Conservation (phyloP, 495 filamentous ascomycete species). For the Penicillium egyptiacum region DNA sequence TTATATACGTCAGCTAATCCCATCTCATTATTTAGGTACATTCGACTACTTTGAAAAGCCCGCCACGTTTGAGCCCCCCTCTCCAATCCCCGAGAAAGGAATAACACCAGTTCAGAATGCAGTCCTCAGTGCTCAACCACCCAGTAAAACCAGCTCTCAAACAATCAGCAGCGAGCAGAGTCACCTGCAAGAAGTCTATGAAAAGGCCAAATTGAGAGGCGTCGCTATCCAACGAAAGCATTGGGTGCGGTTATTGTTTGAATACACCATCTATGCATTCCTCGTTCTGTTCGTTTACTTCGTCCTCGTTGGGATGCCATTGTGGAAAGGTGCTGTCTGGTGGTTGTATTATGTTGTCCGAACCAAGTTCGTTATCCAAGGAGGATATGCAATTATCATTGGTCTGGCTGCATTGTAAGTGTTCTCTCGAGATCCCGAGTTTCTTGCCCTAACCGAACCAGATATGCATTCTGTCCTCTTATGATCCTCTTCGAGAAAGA, state of each 20-base stretch:
- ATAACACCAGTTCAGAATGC: slow-evolving; percentile 21
- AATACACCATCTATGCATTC: slow-evolving; percentile 36
- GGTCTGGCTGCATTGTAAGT: slow-evolving; percentile 36
- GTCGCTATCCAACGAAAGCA: slow-evolving; percentile 33
- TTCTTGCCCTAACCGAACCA: slow-evolving; percentile 6
- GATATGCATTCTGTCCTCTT: slow-evolving; percentile 42
- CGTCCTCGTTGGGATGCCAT: slow-evolving; percentile 39
- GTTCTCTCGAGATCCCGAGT: neutral
- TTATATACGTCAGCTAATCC: neutral
- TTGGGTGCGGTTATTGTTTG: slow-evolving; percentile 38
- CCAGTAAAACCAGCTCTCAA: slow-evolving; percentile 12
- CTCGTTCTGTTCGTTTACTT: slow-evolving; percentile 39
- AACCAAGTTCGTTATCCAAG: slow-evolving; percentile 38
- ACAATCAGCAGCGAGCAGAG: slow-evolving; percentile 11
- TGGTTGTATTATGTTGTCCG: slow-evolving; percentile 41
- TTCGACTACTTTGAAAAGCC: slow-evolving; percentile 15
- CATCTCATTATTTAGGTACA: slow-evolving; percentile 6
- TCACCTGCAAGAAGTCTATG: slow-evolving; percentile 24
- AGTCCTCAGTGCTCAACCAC: slow-evolving; percentile 10
- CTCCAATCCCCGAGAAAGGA: slow-evolving; percentile 15
- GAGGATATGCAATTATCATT: slow-evolving; percentile 39
- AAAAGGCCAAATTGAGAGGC: slow-evolving; percentile 31
- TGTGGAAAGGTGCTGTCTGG: slow-evolving; percentile 46
- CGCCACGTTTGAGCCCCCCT: slow-evolving; percentile 6
- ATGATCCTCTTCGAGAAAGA: slow-evolving; percentile 41